phyloP scores from a whole-genome alignment of 805 yeast genomes.

The Candida hispaniensis region DNA sequence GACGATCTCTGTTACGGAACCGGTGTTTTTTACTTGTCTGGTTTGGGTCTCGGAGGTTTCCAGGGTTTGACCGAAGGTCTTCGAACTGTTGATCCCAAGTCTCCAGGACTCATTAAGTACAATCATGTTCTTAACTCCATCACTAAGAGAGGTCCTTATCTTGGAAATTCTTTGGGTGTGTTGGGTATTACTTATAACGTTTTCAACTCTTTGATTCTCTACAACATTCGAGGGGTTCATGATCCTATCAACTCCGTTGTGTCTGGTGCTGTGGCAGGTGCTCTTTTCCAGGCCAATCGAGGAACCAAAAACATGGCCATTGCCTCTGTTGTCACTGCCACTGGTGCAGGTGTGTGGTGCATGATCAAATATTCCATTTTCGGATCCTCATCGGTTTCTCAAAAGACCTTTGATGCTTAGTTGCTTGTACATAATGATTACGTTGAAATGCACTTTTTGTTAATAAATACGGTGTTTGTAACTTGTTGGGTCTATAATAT shows the following conservation, averaged over 20 bases:
- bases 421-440: too few species aligned
- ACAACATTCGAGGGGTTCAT: conserved; percentile 67
- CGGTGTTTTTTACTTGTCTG: conserved; percentile 77
- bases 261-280: conserved; percentile 90
- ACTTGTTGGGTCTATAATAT: too few species aligned
- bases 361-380: conserved; percentile 44
- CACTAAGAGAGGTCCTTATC: conserved; percentile 90
- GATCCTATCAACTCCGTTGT: conserved; percentile 74
- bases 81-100: conserved; percentile 58
- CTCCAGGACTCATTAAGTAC: conserved; percentile 70
- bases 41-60: conserved; percentile 81
- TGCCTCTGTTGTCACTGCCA: conserved; percentile 74
- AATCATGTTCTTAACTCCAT: conserved; percentile 86
- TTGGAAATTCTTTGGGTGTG: conserved; percentile 94
- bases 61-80: conserved; percentile 85
- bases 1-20: conserved; percentile 98
- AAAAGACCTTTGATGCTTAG: too few species aligned
- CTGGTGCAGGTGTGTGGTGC: conserved; percentile 89
- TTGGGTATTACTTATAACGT: conserved; percentile 82
- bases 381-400: conserved; percentile 7
- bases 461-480: too few species aligned
- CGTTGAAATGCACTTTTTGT: too few species aligned
- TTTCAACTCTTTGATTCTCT: conserved; percentile 68
- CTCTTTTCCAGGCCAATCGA: conserved; percentile 72
- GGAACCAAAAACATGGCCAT: conserved; percentile 85